Evolutionary conservation across 805 yeast genomes (phyloP), one percentile per base, ranked within the genome.

Genomic region (Candida yuanshanica): DNA sequence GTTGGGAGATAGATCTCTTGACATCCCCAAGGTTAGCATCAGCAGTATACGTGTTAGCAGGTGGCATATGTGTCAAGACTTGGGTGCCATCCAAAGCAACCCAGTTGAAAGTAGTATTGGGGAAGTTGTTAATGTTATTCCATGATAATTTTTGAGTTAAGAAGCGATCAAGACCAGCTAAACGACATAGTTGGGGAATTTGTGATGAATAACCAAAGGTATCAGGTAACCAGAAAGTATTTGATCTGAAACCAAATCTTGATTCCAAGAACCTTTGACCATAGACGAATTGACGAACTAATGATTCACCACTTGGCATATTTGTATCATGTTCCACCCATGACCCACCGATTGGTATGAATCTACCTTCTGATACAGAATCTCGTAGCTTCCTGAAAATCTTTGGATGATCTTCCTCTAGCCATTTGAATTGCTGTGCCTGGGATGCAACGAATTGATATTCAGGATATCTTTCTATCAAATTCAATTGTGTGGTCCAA

Each of bases 311-410:
- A 47, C 77, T 70, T n/a, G 99, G 99, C 65, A 91, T 71, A 63
- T 91, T 91, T 10, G 98, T 91, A 60, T 91, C 99, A 60, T 88
- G 83, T 63, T 91, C 99, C 33, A 93, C 98, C 98, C 98, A 91
- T 0, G 96, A 79, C 6, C 99, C 99, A 39, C 99, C 99, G 45
- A 93, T 75, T 10, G 96, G 95, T 37, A 90, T 71, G 54, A 91
- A 91, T 49, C 84, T 82, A 39, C 85, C 84, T 17, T 77, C 76
- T 36, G 74, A 68, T 41, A 82, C 81, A 39, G 83, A 84, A 22
- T 77, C 75, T 25, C 62, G 48, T 49, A 84, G 73, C 41, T 78
- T 72, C 22, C 68, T 62, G 52, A 79, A 88, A 34, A 87, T 72
- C 22, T 79, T 85, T 0, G 98, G 97, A 57, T 93, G 95, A 57